phyloP scores from a whole-genome alignment of 148 eudicot species.

The Pouteria glomerata region DNA sequence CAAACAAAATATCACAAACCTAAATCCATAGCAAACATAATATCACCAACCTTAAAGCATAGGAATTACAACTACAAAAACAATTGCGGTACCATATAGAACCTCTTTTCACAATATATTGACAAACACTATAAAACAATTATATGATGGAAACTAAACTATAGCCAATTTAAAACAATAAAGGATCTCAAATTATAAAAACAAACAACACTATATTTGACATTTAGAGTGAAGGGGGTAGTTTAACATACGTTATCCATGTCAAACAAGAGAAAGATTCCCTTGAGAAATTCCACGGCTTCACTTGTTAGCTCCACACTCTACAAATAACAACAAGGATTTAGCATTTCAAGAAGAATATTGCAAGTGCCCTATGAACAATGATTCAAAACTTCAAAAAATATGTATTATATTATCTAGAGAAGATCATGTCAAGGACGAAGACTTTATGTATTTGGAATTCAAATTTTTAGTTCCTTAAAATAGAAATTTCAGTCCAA shows the following conservation, averaged over 20 bases:
- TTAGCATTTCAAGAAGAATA: slow-evolving; percentile 1
- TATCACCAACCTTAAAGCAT: no score
- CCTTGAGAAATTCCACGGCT: slow-evolving; percentile 48
- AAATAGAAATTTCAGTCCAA: no score
- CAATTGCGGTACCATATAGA: neutral
- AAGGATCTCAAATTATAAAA: neutral
- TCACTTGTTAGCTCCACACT: slow-evolving; percentile 55
- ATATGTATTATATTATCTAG: neutral
- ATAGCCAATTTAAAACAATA: neutral
- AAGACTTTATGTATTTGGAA: no score
- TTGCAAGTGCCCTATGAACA: neutral
- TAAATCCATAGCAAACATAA: neutral
- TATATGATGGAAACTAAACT: neutral
- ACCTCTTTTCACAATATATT: neutral
- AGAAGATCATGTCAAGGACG: no score
- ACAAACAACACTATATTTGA: neutral
- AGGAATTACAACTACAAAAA: no score
- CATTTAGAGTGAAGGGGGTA: neutral
- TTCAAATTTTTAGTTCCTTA: no score
- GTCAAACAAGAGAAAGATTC: slow-evolving; percentile 39
- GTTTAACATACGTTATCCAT: slow-evolving; percentile 39
- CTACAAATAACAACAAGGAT: slow-evolving; percentile 18
- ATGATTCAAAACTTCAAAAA: neutral
- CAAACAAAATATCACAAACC: neutral
- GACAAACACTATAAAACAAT: neutral